A percentile compares a stretch with the other conserved stretches of the same genome.
These are phyloP conservation scores for Gaertneriomyces semiglobifer DNA, from an alignment of 192 early-diverging fungal species.

Conservation along the genomic window DNA sequence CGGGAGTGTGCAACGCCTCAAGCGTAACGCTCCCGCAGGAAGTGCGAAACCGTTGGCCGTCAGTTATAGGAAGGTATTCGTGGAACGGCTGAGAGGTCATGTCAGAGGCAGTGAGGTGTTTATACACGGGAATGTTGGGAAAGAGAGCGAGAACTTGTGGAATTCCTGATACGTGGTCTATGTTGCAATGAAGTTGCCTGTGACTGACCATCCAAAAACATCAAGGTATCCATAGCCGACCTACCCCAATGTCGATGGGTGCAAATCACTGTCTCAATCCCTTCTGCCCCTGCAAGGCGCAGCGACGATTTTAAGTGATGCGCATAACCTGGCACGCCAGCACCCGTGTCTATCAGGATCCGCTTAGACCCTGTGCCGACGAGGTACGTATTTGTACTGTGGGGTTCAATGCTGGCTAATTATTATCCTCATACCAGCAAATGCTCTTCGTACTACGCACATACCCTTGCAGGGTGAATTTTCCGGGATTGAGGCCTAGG, in stretches of 20 bases:
- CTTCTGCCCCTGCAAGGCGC: background rate
- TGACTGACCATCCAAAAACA: background rate
- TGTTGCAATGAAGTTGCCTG: background rate
- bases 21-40: slow-evolving; percentile 18
- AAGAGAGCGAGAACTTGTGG: slow-evolving; percentile 15
- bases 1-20: slow-evolving; percentile 64
- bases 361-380: slow-evolving; percentile 63
- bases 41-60: slow-evolving; percentile 57
- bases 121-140: background rate
- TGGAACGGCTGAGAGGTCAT: slow-evolving; percentile 10
- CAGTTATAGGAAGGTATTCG: slow-evolving; percentile 29
- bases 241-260: slow-evolving; percentile 69
- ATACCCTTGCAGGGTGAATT: slow-evolving; percentile 24
- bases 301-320: slow-evolving; percentile 1
- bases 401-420: background rate
- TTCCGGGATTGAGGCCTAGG: slow-evolving; percentile 23
- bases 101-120: background rate
- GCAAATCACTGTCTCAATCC: slow-evolving; percentile 60
- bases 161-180: slow-evolving; percentile 73
- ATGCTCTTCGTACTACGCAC: background rate
- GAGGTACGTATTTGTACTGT: slow-evolving; percentile 77
- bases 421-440: background rate
- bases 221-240: background rate
- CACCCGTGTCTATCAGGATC: slow-evolving; percentile 51
- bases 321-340: slow-evolving; percentile 65